Conservation (phyloP, 2,329 filamentous ascomycete species). For the Emmonsia crescens region DNA sequence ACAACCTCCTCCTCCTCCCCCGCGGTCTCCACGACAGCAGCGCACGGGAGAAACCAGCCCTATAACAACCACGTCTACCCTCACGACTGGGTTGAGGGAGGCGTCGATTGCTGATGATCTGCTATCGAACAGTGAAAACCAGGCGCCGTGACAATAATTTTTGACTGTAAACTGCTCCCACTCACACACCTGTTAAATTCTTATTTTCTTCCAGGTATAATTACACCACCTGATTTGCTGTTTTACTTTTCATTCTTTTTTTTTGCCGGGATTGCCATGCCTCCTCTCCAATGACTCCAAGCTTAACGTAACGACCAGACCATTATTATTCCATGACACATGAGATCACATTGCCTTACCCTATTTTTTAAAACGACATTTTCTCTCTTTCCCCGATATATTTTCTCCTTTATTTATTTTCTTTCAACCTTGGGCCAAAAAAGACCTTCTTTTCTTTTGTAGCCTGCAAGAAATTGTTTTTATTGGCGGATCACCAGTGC, state of each 20-base stretch:
- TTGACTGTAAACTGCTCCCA: background rate
- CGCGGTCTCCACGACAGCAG: conserved; percentile 6
- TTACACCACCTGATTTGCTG: background rate
- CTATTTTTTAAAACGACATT: background rate
- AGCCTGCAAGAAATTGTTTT: too few relatives aligned
- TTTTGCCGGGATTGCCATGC: background rate
- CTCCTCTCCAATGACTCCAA: background rate
- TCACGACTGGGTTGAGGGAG: conserved; percentile 10
- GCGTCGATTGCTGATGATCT: conserved; percentile 10
- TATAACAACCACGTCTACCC: conserved; percentile 7
- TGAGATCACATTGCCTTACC: background rate
- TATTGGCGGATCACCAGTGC: too few relatives aligned
- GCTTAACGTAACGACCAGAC: background rate
- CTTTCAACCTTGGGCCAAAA: background rate
- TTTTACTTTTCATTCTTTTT: background rate
- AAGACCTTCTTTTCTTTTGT: too few relatives aligned
- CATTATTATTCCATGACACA: background rate
- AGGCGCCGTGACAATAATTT: background rate
- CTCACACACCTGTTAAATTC: background rate
- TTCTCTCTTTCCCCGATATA: background rate
- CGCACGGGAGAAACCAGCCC: background rate
- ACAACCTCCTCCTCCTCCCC: conserved; percentile 1
- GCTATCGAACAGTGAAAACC: conserved; percentile 4
- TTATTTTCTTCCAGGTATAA: background rate
- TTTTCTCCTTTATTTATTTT: background rate